Evolutionary conservation across 2,329 filamentous ascomycete species (phyloP), one percentile per base, ranked within the genome.

Genomic region (Pseudogymnoascus sp.): DNA sequence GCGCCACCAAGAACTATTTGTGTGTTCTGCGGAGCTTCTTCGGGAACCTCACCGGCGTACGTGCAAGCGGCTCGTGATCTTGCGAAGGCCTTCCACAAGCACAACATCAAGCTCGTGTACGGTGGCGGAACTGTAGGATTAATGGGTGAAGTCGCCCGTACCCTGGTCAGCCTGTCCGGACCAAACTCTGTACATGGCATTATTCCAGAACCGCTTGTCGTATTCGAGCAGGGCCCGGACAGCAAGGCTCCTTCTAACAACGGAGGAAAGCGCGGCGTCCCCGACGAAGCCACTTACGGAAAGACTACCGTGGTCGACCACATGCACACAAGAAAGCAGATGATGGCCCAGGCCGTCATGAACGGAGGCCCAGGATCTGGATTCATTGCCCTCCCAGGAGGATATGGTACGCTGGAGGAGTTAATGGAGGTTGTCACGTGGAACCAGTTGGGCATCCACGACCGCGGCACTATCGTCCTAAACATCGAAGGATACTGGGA

Each of bases 371-470:
- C 87, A 0, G 93, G 93, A 0, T 88, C 85, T 62, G 93, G 93
- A 10, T 99, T 99, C 76, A 85, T 99, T 40, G 92, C 92, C 29
- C 78, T 99, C 63, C 85, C 84, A 61, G 93, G 93, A 44, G 94
- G 94, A 0, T 99, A 93, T 74, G 94, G 94, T 17, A 99, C 94
- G 1, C 82, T 97, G 72, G 94, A 99, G 78, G 94, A 99, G 80
- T 81, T 99, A 72, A 92, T 96, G 75, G 90, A 95, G 77, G 85
- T 90, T 2, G 86, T 86, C 26, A 95, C 90, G 9, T 99, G 94
- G 92, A 97, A 97, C 74, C 94, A 97, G 77, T 77, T 99, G 58
- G 93, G 94, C 0, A 97, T 99, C 66, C 94, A 97, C 75, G 81
- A 81, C 68, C 80, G 82, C 58, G 89, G 88, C 3, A 86, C 97